Evolutionary conservation across 2,329 filamentous ascomycete genomes (phyloP).

Genomic region (Fusarium circinatum): DNA sequence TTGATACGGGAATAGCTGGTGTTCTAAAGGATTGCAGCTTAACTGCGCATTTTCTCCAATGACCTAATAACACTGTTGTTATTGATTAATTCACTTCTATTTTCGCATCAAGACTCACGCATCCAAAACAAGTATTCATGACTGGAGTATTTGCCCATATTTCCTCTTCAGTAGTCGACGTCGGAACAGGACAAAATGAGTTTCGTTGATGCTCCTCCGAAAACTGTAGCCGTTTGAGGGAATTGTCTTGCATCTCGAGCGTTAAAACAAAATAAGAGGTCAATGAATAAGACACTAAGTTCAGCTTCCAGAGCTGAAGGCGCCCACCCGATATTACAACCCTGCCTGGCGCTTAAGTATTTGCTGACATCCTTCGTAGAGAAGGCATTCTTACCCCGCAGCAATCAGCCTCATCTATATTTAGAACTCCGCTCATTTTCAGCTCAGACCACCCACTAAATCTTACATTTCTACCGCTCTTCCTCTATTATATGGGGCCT

Average conservation of each 20-base stretch:
- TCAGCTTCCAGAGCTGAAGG: background rate
- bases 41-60: background rate
- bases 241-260: rapidly evolving
- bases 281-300: rapidly evolving
- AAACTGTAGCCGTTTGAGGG: rapidly evolving
- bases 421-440: background rate
- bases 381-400: background rate
- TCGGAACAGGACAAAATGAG: background rate
- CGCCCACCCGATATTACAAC: background rate
- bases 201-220: background rate
- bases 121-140: background rate
- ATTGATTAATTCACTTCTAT: too few relatives aligned
- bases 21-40: background rate
- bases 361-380: rapidly evolving
- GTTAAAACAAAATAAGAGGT: rapidly evolving
- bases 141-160: rapidly evolving
- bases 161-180: background rate
- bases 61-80: background rate
- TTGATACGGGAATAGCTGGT: background rate
- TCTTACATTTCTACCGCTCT: background rate
- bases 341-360: background rate
- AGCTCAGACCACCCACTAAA: background rate
- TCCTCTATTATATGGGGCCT: too few relatives aligned
- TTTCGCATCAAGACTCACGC: background rate
- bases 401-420: background rate